A percentile compares a stretch with the other conserved stretches of the same genome.
Conservation (phyloP, 2,329 filamentous ascomycete species). For the Fusarium phyllophilum region DNA sequence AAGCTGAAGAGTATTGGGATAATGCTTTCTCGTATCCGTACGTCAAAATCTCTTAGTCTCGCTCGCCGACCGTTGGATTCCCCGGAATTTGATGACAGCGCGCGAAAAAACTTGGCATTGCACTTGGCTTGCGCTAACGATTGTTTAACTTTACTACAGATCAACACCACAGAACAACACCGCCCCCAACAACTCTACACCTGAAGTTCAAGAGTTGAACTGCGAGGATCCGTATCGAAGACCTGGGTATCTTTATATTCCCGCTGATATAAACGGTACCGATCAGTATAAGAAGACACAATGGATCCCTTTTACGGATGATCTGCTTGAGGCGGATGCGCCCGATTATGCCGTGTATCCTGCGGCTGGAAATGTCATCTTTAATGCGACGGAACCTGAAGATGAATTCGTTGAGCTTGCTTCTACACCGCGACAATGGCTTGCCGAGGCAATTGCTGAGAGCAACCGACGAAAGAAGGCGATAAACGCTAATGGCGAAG, state of each 20-base stretch:
- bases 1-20: slow-evolving; percentile 22
- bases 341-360: slow-evolving; percentile 57
- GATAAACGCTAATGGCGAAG: background rate
- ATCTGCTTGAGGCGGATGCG: slow-evolving; percentile 69
- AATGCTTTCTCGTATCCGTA: slow-evolving; percentile 23
- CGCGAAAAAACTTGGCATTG: slow-evolving; percentile 18
- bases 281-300: slow-evolving; percentile 69
- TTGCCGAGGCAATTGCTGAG: slow-evolving; percentile 23
- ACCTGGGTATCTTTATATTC: slow-evolving; percentile 68
- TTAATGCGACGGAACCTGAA: slow-evolving; percentile 68
- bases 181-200: background rate
- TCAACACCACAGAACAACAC: background rate
- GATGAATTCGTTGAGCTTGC: slow-evolving; percentile 4
- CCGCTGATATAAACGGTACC: slow-evolving; percentile 49
- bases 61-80: background rate
- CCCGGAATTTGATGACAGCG: background rate
- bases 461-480: slow-evolving; percentile 21
- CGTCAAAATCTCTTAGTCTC: background rate
- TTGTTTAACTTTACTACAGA: slow-evolving; percentile 5
- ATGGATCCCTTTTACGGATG: slow-evolving; percentile 30
- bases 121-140: slow-evolving; percentile 17
- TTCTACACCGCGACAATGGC: slow-evolving; percentile 33
- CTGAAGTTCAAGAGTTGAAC: background rate
- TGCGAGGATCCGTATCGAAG: slow-evolving; percentile 52
- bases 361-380: slow-evolving; percentile 62